Base-by-base conservation (phyloP, 106 monocot genomes). In the Dioscorea dumetorum region DNA sequence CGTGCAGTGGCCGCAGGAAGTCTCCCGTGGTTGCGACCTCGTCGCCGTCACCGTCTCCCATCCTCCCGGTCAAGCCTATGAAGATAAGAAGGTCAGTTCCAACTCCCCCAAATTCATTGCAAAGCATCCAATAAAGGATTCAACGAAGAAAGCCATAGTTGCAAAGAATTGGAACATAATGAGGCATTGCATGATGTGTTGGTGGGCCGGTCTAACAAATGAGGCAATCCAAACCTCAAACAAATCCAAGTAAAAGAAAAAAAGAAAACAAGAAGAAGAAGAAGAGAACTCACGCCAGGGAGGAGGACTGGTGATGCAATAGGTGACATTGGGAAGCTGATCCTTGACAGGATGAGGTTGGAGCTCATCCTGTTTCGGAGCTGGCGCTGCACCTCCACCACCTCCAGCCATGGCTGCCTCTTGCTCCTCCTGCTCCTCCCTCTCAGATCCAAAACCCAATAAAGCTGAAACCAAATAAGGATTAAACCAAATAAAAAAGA, bases 281-380 rank as follows among this genome's bases (percentile, higher is more conserved):
- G 57, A 33, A 24, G 35, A 62, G 18, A 19, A 68, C 85, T 85
- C 62, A 90, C 90, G 90, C 90, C 86, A 86, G 14, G 90, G 90
- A 67, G 90, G 90, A 28, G 90, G 86, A 52, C 90, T 90, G 21
- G 78, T 90, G 74, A 90, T 86, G 75, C 90, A 90, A 76, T 81
- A 90, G 34, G 83, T 68, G 22, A 90, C 81, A 57, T 78, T 70
- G 8, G 83, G 76, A 28, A 90, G 75, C 73, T 90, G 90, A 62
- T 90, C 90, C 68, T 83, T 90, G 62, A 83, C 83, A 0, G 76
- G 81, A 63, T 90, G 86, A 15, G 90, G 86, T 52, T 75, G 74
- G 70, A 90, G 68, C 68, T 90, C 90, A 51, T 90, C 90, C 52
- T 68, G 78, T 76, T 90, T 90, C 8, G 85, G 86, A 48, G 86